A percentile compares a stretch with the other conserved stretches of the same genome.
Conservation (phyloP, 108 stramenopile genomes). For the Nitzschia palea region DNA sequence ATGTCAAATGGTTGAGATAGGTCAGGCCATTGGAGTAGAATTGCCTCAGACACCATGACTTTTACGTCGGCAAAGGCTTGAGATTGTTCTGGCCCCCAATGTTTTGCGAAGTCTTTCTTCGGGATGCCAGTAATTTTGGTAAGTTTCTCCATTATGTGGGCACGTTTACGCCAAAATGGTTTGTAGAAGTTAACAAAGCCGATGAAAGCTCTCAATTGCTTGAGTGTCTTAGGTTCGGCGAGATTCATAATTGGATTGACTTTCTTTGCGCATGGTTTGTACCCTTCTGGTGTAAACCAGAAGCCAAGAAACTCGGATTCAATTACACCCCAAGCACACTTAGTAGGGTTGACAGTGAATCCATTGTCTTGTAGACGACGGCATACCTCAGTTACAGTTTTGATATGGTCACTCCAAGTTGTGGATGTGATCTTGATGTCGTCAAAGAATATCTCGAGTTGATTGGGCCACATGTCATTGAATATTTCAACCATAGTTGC, state of each 20-base stretch:
- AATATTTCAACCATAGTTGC: slow-evolving; percentile 34
- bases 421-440: slow-evolving; percentile 23
- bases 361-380: background rate
- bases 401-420: slow-evolving; percentile 37
- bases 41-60: slow-evolving; percentile 27
- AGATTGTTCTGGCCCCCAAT: slow-evolving; percentile 38
- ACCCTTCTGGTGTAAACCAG: slow-evolving; percentile 26
- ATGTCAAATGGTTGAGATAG: slow-evolving; percentile 24
- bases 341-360: slow-evolving; percentile 5
- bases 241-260: slow-evolving; percentile 35
- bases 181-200: background rate
- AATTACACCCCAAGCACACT: slow-evolving; percentile 17
- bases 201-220: slow-evolving; percentile 27
- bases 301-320: slow-evolving; percentile 39
- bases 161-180: background rate
- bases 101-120: slow-evolving; percentile 10
- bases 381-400: slow-evolving; percentile 10
- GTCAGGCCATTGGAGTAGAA: slow-evolving; percentile 44
- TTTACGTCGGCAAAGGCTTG: slow-evolving; percentile 48
- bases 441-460: slow-evolving; percentile 39
- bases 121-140: background rate
- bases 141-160: background rate
- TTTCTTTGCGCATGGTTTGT: slow-evolving; percentile 36
- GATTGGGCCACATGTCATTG: slow-evolving; percentile 13
- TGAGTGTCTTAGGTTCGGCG: slow-evolving; percentile 11